Conservation (phyloP, 441 rosid species). For the Monsonia emarginata region DNA sequence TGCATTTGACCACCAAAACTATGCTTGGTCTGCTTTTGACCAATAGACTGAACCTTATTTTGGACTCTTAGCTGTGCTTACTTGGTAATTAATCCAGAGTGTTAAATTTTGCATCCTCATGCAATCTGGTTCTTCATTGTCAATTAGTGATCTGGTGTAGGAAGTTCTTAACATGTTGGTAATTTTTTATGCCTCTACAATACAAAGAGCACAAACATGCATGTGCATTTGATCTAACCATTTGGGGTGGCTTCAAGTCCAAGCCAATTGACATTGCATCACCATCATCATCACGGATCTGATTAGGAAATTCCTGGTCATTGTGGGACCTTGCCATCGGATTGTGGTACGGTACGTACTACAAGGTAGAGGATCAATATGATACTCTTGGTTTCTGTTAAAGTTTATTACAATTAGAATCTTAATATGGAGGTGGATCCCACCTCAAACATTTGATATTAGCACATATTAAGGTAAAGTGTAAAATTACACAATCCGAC, state of each 20-base stretch:
- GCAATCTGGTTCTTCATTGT: neutral
- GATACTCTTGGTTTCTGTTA: conserved; percentile 10
- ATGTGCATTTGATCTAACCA: neutral
- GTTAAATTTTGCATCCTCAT: neutral
- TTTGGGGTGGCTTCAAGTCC: conserved; percentile 6
- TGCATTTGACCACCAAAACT: too few relatives aligned
- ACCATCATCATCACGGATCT: neutral
- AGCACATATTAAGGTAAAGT: conserved; percentile 7
- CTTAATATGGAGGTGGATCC: neutral
- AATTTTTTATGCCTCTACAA: too few relatives aligned
- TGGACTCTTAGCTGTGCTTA: neutral
- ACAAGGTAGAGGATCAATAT: conserved; percentile 8
- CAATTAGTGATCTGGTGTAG: neutral
- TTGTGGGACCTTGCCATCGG: neutral
- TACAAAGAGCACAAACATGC: too few relatives aligned
- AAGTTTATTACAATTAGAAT: conserved; percentile 7
- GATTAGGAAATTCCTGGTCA: neutral
- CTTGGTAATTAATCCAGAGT: neutral
- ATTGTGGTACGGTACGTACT: conserved; percentile 26
- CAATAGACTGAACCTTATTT: neutral
- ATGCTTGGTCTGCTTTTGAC: neutral
- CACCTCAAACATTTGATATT: conserved; percentile 1
- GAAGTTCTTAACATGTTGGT: neutral
- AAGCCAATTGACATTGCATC: neutral
- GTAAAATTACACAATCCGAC: conserved; percentile 9